phyloP scores from a whole-genome alignment of 805 yeast genomes.

The Yarrowia hollandica region DNA sequence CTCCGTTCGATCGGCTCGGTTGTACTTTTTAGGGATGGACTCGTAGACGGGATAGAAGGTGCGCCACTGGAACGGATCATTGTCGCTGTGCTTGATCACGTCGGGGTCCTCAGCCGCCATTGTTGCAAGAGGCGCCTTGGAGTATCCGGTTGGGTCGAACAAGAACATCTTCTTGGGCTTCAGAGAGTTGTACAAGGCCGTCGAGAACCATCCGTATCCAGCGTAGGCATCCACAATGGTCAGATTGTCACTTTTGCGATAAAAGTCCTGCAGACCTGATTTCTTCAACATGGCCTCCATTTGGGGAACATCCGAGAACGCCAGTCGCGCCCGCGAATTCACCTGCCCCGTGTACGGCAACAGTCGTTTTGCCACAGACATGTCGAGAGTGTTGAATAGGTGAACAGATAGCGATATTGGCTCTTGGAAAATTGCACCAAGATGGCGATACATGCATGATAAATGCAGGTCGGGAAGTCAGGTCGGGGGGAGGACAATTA shows the following conservation, averaged over 20 bases:
- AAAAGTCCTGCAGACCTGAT: background rate
- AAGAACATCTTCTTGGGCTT: background rate
- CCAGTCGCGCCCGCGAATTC: background rate
- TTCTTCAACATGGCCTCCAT: background rate
- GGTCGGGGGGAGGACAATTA: too few species aligned
- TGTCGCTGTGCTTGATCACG: background rate
- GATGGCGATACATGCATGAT: too few species aligned
- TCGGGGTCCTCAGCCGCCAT: background rate
- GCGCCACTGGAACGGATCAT: slow-evolving; percentile 16
- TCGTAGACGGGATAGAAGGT: background rate
- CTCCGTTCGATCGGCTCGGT: background rate
- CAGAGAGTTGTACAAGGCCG: slow-evolving; percentile 5
- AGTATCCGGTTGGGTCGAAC: background rate
- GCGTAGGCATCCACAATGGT: slow-evolving; percentile 26
- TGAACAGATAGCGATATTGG: too few species aligned
- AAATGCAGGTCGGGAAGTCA: too few species aligned
- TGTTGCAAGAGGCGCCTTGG: background rate
- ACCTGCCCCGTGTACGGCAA: background rate
- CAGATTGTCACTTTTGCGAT: background rate
- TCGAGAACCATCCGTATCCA: background rate
- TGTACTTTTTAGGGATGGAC: background rate
- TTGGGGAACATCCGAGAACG: background rate
- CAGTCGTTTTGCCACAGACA: background rate
- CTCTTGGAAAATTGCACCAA: too few species aligned
- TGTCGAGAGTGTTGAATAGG: too few species aligned